phyloP scores from a whole-genome alignment of 768 basidiomycete genomes.

The Boletus edulis region DNA sequence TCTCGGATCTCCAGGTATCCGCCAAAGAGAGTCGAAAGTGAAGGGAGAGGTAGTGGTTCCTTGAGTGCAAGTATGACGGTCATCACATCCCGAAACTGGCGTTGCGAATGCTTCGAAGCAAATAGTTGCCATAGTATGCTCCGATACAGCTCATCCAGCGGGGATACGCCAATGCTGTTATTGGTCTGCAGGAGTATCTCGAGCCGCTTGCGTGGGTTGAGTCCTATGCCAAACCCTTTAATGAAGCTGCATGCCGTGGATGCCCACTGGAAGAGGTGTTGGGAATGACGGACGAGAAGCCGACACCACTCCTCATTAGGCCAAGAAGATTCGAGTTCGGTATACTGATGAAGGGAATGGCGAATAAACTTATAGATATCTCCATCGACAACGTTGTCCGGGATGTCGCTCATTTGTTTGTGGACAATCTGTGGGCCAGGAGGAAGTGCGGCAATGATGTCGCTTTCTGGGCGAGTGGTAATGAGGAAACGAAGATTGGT shows the following conservation, averaged over 20 bases:
- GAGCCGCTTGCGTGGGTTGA: background rate
- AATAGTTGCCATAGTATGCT: background rate
- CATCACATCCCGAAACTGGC: background rate
- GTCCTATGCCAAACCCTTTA: background rate
- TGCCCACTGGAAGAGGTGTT: background rate
- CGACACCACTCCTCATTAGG: slow-evolving; percentile 7
- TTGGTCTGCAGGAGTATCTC: background rate
- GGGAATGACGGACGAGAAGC: background rate
- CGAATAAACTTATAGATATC: slow-evolving; percentile 1
- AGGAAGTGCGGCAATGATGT: background rate
- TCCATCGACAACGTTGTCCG: background rate
- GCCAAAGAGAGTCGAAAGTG: background rate
- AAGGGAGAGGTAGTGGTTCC: background rate
- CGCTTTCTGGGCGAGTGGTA: background rate
- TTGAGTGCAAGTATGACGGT: background rate
- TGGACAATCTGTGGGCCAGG: background rate
- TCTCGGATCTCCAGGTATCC: background rate
- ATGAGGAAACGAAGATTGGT: slow-evolving; percentile 16
- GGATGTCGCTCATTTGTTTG: background rate
- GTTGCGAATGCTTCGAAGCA: background rate
- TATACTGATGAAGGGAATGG: background rate
- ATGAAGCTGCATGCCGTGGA: background rate
- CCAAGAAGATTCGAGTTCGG: background rate
- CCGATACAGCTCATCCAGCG: background rate
- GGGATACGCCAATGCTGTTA: background rate